Conservation (phyloP, 192 early-diverging fungal species). For the Anaeromyces robustus region DNA sequence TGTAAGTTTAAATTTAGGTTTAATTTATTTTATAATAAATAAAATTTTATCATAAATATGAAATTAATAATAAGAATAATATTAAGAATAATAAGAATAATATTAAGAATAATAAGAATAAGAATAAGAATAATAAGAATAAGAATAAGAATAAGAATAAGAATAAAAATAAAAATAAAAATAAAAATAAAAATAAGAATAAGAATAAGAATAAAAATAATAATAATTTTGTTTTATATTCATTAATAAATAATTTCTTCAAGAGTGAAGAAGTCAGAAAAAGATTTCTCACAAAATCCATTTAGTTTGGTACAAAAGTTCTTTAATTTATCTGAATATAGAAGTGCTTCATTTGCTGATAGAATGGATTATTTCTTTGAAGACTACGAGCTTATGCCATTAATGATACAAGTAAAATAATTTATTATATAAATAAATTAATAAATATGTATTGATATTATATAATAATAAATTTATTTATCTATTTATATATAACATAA, state of each 20-base stretch:
- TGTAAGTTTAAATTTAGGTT: slow-evolving; percentile 43
- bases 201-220: too few relatives aligned
- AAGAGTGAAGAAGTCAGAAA: slow-evolving; percentile 5
- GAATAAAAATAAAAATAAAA: too few relatives aligned
- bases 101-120: too few relatives aligned
- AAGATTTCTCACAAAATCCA: slow-evolving; percentile 19
- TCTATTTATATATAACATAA: background rate
- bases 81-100: too few relatives aligned
- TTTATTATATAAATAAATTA: slow-evolving; percentile 1
- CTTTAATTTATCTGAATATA: slow-evolving; percentile 30
- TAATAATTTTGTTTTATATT: too few relatives aligned
- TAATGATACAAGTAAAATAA: slow-evolving; percentile 75
- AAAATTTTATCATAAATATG: too few relatives aligned
- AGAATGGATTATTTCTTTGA: slow-evolving; percentile 83
- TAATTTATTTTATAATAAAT: too few relatives aligned
- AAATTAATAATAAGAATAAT: too few relatives aligned
- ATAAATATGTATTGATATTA: background rate
- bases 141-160: too few relatives aligned
- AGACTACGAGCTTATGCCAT: slow-evolving; percentile 68
- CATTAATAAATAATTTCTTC: slow-evolving; percentile 3
- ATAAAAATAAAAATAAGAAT: too few relatives aligned
- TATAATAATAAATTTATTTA: background rate
- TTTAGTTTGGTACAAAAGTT: slow-evolving; percentile 64
- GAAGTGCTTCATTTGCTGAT: slow-evolving; percentile 37
- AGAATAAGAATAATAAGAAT: too few relatives aligned